Evolutionary conservation across 2,329 filamentous ascomycete genomes (phyloP), one percentile per base, ranked within the genome.

Genomic region (Beauveria medogensis): DNA sequence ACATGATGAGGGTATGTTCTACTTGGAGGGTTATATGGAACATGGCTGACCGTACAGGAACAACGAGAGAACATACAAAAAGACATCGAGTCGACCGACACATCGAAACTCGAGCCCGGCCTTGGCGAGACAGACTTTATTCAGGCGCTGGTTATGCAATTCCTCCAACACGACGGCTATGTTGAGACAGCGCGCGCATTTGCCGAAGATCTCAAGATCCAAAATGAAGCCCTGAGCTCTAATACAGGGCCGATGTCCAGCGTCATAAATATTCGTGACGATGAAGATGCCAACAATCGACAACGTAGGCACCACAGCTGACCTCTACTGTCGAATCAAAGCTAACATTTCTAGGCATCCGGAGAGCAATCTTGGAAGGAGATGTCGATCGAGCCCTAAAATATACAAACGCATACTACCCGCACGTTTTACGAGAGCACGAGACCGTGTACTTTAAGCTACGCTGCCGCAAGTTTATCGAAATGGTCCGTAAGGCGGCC

Each of bases 161-260:
- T 96, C 66, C 78, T 99, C 16, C 90, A 92, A 43, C 93, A 97
- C 67, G 94, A 97, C 68, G 94, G 94, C 62, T 97, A 97, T 67
- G 88, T 97, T 8, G 93, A 97, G 66, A 96, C 93, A 0, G 92
- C 92, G 9, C 85, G 87, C 64, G 91, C 91, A 0, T 97, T 99
- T 78, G 86, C 90, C 3, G 82, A 88, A 67, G 93, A 97, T 69
- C 85, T 96, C 28, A 82, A 84, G 59, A 77, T 82, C 18, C 90
- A 96, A 71, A 88, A 89, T 67, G 78, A 83, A 67, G 86, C 89
- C 9, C 75, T 96, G 60, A 83, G 82, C 64, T 79, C 84, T 48
- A 82, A 85, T 60, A 74, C 82, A 43, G 73, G 73, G 53, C 71
- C 78, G 34, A 73, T 77, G n/a, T 75, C 84, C 63, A 79, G 77